Base-by-base conservation (phyloP, 1,284 basidiomycete genomes). In the Heterobasidion occidentale region DNA sequence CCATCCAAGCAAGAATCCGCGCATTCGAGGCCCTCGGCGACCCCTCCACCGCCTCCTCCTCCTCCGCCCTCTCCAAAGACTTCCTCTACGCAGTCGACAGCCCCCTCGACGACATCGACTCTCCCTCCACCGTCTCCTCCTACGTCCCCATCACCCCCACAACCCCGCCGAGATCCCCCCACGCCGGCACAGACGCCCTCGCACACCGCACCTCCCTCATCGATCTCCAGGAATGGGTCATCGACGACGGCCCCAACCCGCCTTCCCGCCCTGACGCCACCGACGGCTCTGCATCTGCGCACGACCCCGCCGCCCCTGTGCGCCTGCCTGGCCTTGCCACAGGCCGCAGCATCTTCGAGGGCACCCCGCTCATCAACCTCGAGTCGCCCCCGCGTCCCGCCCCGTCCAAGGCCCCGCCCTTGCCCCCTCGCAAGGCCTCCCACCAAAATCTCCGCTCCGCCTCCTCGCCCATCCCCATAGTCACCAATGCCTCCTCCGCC, bases 161-260 rank as follows among this genome's bases (percentile, higher is more conserved):
- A 3, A 27, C 27, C 27, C 27, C 27, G 27, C 27, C 27, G 27
- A 27, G 54, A 60, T 0, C 65, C 62, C 44, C 76, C 77, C 11
- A 73, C 75, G 0, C 84, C 85, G 0, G 77, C 80, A 0, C 78
- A 80, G 2, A 78, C 81, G 1, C 77, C 77, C 45, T 71, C 27
- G 27, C 27, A 5, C 27, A 78, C 47, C 83, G 78, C 63, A 74
- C 81, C 1, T 88, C 88, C 38, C 71, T 87, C 55, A 78, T 88
- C 60, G 87, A 90, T 70, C 74, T 90, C 57, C 80, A 79, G 60
- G 86, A 89, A 65, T 89, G 87, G 86, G 77, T 87, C 56, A 72
- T 88, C 55, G 86, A 86, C 53, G 84, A 86, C 61, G 81, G 79
- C 7, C 70, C 75, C 8, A 42, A 9, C n/a, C 15, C 54, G 61